Evolutionary conservation across 345 rosid species (phyloP), one percentile per base, ranked within the genome.

Genomic region (Eutrema yunnanense): DNA sequence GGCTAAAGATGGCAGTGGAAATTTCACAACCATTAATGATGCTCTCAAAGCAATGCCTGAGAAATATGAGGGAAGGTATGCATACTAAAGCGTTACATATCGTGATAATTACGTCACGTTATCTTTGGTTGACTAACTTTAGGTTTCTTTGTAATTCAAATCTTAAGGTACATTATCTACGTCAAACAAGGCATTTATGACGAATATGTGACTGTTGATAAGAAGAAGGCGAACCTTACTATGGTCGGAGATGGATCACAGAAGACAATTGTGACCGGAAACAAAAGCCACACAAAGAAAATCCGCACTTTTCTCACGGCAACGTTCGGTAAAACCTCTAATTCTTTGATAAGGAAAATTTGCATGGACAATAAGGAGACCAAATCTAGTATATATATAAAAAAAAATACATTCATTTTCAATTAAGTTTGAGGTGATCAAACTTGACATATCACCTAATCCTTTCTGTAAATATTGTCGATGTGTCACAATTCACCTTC

Each of bases 181-280:
- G 81, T 92, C 56, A 88, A 88, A 71, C 74, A 52, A 49, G 98
- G 98, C 58, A 14, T 84, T 49, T 92, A 88, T 51, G 90, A 87
- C 0, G 96, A 92, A 75, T 54, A 40, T 6, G 95, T 90, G 46
- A 75, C 37, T 7, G 77, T 92, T 38, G 69, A 80, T 2, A 86
- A 84, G 77, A 76, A 75, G 52, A 87, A 80, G 82, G 79, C 43
- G 1, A 92, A 89, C 53, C 50, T 89, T 14, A 86, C 92, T 38
- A 80, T 92, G 72, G 81, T 74, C 29, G 98, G 98, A 14, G 98
- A 89, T 58, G 98, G 98, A 62, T 88, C 96, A n/a, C 87, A 85
- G 62, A 92, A 90, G 85, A 76, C 83, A 3, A 71, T 88, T n/a
- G 60, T 90, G 57, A 85, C 91, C 2, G 98, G 96, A 6, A 80